Evolutionary conservation across 495 filamentous ascomycete genomes (phyloP), one percentile per base, ranked within the genome.

Genomic region (Immersiella caudata): DNA sequence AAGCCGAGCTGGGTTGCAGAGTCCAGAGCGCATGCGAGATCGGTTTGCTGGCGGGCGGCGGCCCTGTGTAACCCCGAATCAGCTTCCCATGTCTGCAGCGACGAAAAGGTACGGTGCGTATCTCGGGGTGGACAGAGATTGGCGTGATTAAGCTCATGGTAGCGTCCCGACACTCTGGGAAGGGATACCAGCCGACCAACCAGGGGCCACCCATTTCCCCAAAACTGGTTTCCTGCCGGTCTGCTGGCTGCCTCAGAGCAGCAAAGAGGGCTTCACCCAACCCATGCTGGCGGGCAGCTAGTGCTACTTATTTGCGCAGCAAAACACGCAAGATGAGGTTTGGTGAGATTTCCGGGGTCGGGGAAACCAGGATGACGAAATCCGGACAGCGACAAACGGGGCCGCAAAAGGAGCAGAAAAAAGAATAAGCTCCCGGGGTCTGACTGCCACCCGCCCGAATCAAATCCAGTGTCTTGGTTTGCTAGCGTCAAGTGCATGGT

Each of bases 131-230:
- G 40, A 35, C 20, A 29, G 33, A 61, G 56, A 59, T 59, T 67
- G 40, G 65, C 65, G 60, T 61, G 55, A 50, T 66, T 60, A 49
- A 67, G 65, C 65, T 67, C 65, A 25, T 46, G 33, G 20, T 59
- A 68, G 60, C 66, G 66, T 68, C 66, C 66, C 66, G 33, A 60
- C 52, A 27, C 14, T 56, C 60, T 68, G 66, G 66, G 59, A 68
- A 50, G 61, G 35, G 59, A 49, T 49, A 50, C 21, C 40, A 21
- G 62, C 22, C 18, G 24, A 25, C 27, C 66, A 60, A 68, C 56
- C 50, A 60, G 57, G 21, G 29, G 56, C 1, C 52, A 21, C 57
- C 11, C 16, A 12, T 29, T 16, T 35, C 55, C n/a, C 59, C 14
- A 27, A 40, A 56, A 20, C 22, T 51, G 22, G 52, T 51, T 63